Evolutionary conservation across 2,329 filamentous ascomycete species (phyloP), one percentile per base, ranked within the genome.

Genomic region (Elsinoe batatas): DNA sequence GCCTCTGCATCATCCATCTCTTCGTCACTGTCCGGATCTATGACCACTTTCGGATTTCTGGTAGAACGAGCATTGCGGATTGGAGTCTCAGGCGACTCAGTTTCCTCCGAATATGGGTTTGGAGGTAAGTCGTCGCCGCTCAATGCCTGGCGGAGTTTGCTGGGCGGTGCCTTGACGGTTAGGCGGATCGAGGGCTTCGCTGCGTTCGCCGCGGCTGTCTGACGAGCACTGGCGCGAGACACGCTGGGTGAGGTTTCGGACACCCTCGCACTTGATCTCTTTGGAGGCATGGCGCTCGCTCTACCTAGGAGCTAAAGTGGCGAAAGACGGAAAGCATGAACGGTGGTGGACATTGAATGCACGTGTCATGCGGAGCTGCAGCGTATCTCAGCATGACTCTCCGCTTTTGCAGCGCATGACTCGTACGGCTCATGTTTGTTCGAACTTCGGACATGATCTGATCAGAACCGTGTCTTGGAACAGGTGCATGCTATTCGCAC

Each of bases 121-220:
- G 66, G 65, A 20, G 65, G 64, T 3, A 67, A 58, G 7, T 61
- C 62, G 26, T 68, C 61, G 56, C 65, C 69, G 37, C 69, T 69
- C 0, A 72, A 76, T 36, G 73, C 75, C 57, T 76, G 71, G 54
- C 74, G 68, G 20, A 77, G 68, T 65, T 74, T 76, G 65, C 68
- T 73, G 15, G 75, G 74, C 2, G 73, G 72, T 12, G 74, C 73
- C 59, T 76, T 76, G 60, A 77, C 74, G 37, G 74, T 77, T 57
- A 77, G 69, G 56, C 72, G 69, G 56, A 77, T 71, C 51, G 72
- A 74, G 58, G 71, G 71, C 58, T 70, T 71, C 40, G 69, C 68
- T 58, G 71, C 69, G 53, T 72, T 68, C 57, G 72, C 51, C 55
- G 72, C 68, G 11, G 49, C 46, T 32, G 58, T 35, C 47, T 68